Evolutionary conservation across 129 eudicot genomes (phyloP).

Genomic region (Deinandra increscens): DNA sequence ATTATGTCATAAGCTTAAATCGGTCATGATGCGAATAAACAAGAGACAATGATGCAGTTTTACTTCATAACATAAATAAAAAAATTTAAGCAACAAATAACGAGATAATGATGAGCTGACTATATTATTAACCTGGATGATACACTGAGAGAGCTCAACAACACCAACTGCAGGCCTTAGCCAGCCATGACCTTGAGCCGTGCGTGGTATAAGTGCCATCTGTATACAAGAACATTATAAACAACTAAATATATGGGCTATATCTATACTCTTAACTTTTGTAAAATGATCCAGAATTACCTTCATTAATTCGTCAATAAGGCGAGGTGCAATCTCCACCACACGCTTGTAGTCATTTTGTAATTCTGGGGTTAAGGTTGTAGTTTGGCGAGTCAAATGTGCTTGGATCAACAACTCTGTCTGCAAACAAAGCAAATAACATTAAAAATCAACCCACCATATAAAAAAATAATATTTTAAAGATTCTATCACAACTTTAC

Average conservation of each 20-base stretch:
- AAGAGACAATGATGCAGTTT: neutral
- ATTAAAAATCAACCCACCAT: neutral
- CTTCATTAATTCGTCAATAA: slow-evolving; percentile 93
- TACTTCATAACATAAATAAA: neutral
- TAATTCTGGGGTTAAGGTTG: slow-evolving; percentile 64
- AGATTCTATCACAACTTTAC: slow-evolving; percentile 32
- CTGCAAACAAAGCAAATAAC: slow-evolving; percentile 36
- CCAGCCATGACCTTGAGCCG: slow-evolving; percentile 94
- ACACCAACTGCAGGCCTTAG: slow-evolving; percentile 94
- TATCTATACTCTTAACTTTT: neutral
- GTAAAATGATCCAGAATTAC: slow-evolving; percentile 29
- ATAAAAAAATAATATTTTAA: too few relatives aligned
- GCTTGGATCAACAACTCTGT: slow-evolving; percentile 86
- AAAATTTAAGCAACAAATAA: neutral
- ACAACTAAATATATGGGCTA: neutral
- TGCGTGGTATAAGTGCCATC: slow-evolving; percentile 92
- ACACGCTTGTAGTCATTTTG: slow-evolving; percentile 69
- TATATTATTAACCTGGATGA: slow-evolving; percentile 63
- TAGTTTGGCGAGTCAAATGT: slow-evolving; percentile 69
- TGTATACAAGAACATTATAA: slow-evolving; percentile 25
- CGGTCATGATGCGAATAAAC: neutral
- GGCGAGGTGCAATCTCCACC: slow-evolving; percentile 83
- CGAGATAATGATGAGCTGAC: neutral
- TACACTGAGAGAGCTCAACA: slow-evolving; percentile 87
- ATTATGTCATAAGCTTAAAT: neutral